Evolutionary conservation across 2,329 filamentous ascomycete genomes (phyloP).

Genomic region (Trichoderma guizhouense): DNA sequence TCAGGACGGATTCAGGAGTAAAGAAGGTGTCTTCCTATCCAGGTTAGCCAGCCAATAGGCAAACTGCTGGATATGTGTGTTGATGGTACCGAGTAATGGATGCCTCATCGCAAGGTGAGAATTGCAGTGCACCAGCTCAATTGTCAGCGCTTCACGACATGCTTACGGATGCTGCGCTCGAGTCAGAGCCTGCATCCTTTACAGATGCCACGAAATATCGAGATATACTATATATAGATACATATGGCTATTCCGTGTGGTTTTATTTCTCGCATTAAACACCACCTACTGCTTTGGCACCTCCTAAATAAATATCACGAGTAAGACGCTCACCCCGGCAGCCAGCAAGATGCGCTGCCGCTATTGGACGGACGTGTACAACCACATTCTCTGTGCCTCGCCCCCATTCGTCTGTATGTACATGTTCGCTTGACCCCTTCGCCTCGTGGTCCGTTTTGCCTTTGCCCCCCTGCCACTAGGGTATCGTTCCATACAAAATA

Average conservation of each 20-base stretch:
- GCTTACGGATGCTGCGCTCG: not conserved
- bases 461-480: conserved; percentile 17
- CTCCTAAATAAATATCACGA: not conserved
- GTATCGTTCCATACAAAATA: conserved; percentile 19
- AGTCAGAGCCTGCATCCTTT: not conserved
- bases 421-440: not conserved
- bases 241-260: not conserved
- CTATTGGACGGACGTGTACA: not conserved
- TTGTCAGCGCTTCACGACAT: not conserved
- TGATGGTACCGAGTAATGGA: no score
- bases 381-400: not conserved
- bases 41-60: not conserved
- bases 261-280: not conserved
- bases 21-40: not conserved
- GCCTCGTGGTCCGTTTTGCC: conserved; percentile 1
- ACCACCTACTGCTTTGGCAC: not conserved
- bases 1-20: not conserved
- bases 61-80: not conserved
- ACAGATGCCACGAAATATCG: not conserved
- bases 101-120: not conserved
- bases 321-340: conserved; percentile 4
- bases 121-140: not conserved
- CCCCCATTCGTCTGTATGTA: conserved; percentile 8
- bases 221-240: not conserved
- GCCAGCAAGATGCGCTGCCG: not conserved